Percentiles rank a stretch among this genome's conserved stretches.
Conservation (phyloP, 1,284 basidiomycete genomes). For the Trichosporon sp. region DNA sequence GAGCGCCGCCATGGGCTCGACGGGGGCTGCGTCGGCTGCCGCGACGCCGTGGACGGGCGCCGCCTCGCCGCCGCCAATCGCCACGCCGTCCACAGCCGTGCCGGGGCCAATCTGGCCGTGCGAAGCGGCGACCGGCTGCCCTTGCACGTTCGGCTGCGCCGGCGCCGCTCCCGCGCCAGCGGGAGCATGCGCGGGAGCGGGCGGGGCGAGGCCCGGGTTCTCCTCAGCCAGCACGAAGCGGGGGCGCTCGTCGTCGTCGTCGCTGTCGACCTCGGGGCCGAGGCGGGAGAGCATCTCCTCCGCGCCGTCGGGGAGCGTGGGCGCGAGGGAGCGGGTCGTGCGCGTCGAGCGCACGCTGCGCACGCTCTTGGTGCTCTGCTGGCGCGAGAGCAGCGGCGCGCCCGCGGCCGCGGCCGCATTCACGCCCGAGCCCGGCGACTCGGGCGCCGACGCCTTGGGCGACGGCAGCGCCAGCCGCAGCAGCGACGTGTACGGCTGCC, state of each 20-base stretch:
- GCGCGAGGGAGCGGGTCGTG: constrained; percentile 31
- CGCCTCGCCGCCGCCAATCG: neutral
- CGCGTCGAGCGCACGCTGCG: constrained; percentile 22
- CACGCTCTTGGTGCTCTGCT: constrained; percentile 28
- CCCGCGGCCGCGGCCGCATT: constrained; percentile 10
- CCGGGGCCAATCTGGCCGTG: neutral
- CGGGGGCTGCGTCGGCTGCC: neutral
- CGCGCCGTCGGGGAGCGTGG: constrained; percentile 49
- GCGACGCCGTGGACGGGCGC: neutral
- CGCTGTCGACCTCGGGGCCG: constrained; percentile 20
- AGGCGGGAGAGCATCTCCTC: constrained; percentile 45
- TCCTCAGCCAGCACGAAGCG: neutral
- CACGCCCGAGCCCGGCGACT: constrained; percentile 13
- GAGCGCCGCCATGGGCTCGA: neutral
- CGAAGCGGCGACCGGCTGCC: too few relatives aligned
- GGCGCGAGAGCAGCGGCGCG: constrained; percentile 22
- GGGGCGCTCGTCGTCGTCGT: constrained; percentile 7
- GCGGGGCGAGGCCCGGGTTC: neutral
- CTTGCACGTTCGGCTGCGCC: neutral
- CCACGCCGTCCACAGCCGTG: neutral
- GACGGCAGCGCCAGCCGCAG: constrained; percentile 73
- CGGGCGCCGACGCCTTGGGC: constrained; percentile 36
- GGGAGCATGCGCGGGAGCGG: neutral
- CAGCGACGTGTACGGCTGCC: constrained; percentile 84
- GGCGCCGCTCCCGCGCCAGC: neutral